Evolutionary conservation across 2,329 filamentous ascomycete species (phyloP).

Genomic region (Drechslera avenae): DNA sequence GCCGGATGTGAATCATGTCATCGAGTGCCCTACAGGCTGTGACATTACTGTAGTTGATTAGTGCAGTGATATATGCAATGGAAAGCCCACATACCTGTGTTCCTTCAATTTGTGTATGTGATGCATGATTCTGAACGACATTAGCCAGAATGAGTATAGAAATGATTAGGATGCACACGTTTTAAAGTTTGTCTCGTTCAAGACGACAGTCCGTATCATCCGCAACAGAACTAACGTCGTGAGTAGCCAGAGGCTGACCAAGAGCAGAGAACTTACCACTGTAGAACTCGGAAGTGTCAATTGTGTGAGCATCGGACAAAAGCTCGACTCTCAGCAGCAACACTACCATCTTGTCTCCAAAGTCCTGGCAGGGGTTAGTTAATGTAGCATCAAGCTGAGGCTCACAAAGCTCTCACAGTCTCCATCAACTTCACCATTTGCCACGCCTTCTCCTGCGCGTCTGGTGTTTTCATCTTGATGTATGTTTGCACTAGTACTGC

Average conservation of each 20-base stretch:
- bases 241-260: conserved; percentile 10
- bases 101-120: conserved; percentile 69
- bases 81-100: conserved; percentile 28
- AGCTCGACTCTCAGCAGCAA: conserved; percentile 71
- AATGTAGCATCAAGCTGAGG: neutral
- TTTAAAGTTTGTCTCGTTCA: conserved; percentile 68
- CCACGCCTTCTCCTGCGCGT: conserved; percentile 58
- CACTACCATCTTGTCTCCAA: conserved; percentile 69
- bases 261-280: conserved; percentile 36
- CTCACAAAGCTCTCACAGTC: conserved; percentile 35
- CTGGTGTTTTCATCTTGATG: conserved; percentile 54
- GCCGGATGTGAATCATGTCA: conserved; percentile 64
- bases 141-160: neutral
- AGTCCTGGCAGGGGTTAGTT: conserved; percentile 46
- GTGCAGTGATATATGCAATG: neutral
- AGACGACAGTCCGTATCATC: conserved; percentile 65
- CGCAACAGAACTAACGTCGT: conserved; percentile 58
- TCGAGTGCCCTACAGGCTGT: conserved; percentile 61
- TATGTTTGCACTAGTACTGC: conserved; percentile 59
- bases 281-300: conserved; percentile 50
- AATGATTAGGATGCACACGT: conserved; percentile 45
- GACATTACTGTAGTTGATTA: conserved; percentile 34
- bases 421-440: conserved; percentile 67
- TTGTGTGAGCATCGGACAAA: conserved; percentile 53
- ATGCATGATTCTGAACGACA: conserved; percentile 59